Evolutionary conservation across 176 grass and related monocot genomes (phyloP), one percentile per base, ranked within the genome.

Genomic region (Musa itinerans): DNA sequence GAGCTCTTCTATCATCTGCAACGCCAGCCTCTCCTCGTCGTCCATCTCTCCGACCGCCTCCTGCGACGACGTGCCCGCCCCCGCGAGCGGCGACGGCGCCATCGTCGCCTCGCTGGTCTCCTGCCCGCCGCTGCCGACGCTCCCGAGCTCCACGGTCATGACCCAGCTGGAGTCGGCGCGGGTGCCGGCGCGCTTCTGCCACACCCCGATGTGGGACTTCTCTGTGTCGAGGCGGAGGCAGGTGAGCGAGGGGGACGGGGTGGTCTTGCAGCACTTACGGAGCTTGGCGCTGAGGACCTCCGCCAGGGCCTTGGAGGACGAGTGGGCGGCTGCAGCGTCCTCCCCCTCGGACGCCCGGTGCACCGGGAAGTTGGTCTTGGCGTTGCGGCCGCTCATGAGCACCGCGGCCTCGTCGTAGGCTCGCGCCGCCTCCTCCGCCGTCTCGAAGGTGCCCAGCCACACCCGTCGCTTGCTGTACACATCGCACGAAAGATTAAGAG

Each of bases 1-100:
- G 69, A 99, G 86, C 84, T 99, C 96, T 80, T 99, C 96, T 81
- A 99, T 99, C 96, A 99, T 99, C 84, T 99, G 96, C 80, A 99
- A 70, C 8, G 96, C 89, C 68, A 99, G 91, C 66, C 85, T 91
- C 68, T 99, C 80, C 76, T 98, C 95, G 22, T 99, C 95, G 53
- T 99, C 90, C 56, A 80, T 80, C 10, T 17, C 10, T 4, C 69
- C 21, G 0, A 80, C 64, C 8, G 87, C 90, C 29, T 66, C 72
- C 1, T 74, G 72, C 63, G 74, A 69, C 67, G 21, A 10, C 11
- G 63, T 2, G 4, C 34, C 26, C 29, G 6, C 4, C 4, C 34
- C 34, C 34, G 34, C 34, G 34, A 43, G 34, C 34, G 34, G 34
- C 34, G 34, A 43, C 34, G 34, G 34, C 34, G 4, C 34, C 34